Conservation (phyloP, 257 asterid genomes). For the Misopates orontium region DNA sequence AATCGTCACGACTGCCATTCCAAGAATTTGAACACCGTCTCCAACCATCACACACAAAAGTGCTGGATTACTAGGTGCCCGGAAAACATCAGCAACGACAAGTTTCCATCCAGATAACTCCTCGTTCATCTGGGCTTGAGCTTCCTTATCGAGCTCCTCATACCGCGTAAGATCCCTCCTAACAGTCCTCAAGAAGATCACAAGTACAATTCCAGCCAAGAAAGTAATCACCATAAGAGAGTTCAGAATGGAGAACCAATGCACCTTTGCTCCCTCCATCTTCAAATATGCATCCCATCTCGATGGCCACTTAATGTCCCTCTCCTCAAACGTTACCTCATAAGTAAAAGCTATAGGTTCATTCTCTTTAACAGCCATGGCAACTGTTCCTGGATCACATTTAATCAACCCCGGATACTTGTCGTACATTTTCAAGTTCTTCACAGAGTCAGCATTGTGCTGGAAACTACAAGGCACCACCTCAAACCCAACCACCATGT, state of each 20-base stretch:
- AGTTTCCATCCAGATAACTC: constrained; percentile 95
- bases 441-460: constrained; percentile 51
- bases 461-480: constrained; percentile 79
- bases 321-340: constrained; percentile 72
- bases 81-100: constrained; percentile 80
- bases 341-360: constrained; percentile 70
- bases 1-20: constrained; percentile 84
- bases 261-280: constrained; percentile 95
- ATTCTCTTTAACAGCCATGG: constrained; percentile 68
- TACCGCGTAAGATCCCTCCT: constrained; percentile 78
- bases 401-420: constrained; percentile 59
- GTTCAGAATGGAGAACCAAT: constrained; percentile 89
- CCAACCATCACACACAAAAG: constrained; percentile 92
- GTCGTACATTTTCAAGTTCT: constrained; percentile 60
- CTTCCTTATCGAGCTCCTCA: constrained; percentile 89
- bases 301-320: constrained; percentile 91
- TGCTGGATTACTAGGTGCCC: constrained; percentile 66
- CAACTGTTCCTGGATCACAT: constrained; percentile 67
- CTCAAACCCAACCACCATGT: constrained; percentile 91
- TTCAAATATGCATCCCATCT: constrained; percentile 93
- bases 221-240: constrained; percentile 89
- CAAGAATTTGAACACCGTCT: constrained; percentile 85
- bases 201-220: constrained; percentile 90
- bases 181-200: constrained; percentile 81
- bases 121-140: constrained; percentile 94